phyloP scores from a whole-genome alignment of 2,329 filamentous ascomycete genomes.

The Hymenotorrendiella dingleyae region DNA sequence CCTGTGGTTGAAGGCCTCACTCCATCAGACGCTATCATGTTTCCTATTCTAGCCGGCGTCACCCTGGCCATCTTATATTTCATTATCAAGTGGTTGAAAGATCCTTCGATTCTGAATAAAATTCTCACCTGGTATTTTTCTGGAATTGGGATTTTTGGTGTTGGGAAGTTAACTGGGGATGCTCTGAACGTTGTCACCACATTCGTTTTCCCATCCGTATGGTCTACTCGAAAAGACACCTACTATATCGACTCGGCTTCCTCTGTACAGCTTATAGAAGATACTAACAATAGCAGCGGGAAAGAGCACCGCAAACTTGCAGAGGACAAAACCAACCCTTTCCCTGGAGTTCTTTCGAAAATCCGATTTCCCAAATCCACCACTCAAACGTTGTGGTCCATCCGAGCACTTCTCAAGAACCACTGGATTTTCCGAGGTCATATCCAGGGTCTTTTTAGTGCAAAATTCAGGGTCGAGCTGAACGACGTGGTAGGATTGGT shows the following conservation, averaged over 20 bases:
- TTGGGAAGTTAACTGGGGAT: conserved; percentile 70
- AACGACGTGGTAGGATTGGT: conserved; percentile 26
- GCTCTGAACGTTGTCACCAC: conserved; percentile 56
- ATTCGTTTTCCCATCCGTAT: conserved; percentile 68
- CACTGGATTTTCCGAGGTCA: conserved; percentile 40
- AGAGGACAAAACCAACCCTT: conserved; percentile 32
- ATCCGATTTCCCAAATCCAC: conserved; percentile 24
- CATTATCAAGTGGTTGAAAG: conserved; percentile 81
- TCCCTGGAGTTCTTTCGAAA: conserved; percentile 35
- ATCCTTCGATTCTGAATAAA: conserved; percentile 75
- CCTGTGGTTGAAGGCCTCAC: conserved; percentile 63
- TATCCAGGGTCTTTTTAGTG: conserved; percentile 20
- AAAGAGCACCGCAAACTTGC: conserved; percentile 14
- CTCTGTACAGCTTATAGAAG: conserved; percentile 23
- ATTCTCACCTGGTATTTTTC: conserved; percentile 81
- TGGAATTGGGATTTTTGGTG: conserved; percentile 68
- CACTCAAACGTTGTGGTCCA: conserved; percentile 40
- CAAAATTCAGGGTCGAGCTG: conserved; percentile 19
- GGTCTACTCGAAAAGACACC: conserved; percentile 44
- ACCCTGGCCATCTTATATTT: conserved; percentile 76
- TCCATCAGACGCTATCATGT: conserved; percentile 74
- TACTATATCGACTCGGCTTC: conserved; percentile 40
- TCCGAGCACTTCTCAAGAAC: conserved; percentile 44
- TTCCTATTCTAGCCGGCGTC: conserved; percentile 70
- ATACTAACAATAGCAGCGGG: conserved; percentile 8